Evolutionary conservation across 2,329 filamentous ascomycete genomes (phyloP).

Genomic region (Phialemonium atrogriseum): DNA sequence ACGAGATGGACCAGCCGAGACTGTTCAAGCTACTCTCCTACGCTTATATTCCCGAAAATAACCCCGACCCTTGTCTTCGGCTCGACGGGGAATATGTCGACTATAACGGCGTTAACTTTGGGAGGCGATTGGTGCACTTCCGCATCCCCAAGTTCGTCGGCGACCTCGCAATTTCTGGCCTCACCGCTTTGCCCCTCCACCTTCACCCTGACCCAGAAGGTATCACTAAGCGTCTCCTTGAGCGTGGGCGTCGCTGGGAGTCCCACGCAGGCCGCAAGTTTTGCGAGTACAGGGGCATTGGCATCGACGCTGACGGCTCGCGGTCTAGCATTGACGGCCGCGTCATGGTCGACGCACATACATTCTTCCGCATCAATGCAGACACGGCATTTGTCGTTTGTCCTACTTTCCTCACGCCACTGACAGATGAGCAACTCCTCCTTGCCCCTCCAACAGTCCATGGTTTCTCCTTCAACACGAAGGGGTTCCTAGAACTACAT

Average conservation of each 20-base stretch:
- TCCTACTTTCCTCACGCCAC: conserved; percentile 9
- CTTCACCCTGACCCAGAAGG: conserved; percentile 16
- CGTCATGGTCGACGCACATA: conserved; percentile 27
- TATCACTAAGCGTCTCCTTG: conserved; percentile 14
- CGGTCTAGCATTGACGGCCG: conserved; percentile 20
- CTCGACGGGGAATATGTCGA: conserved; percentile 20
- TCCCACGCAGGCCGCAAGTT: conserved; percentile 22
- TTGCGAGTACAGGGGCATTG: conserved; percentile 23
- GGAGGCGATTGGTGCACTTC: conserved; percentile 14
- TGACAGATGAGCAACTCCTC: conserved; percentile 19
- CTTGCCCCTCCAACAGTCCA: conserved; percentile 18
- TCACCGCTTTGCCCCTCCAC: conserved; percentile 20
- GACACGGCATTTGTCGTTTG: conserved; percentile 15
- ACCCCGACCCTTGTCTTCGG: conserved; percentile 13
- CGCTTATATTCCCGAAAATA: conserved; percentile 12
- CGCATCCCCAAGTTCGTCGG: conserved; percentile 19
- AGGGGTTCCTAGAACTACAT: conserved; percentile 22
- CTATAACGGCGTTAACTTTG: conserved; percentile 25
- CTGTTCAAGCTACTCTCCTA: too few relatives aligned
- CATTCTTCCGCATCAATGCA: conserved; percentile 20
- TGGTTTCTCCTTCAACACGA: conserved; percentile 21
- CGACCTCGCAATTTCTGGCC: conserved; percentile 16
- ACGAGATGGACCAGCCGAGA: conserved; percentile 16
- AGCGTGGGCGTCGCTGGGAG: conserved; percentile 25
- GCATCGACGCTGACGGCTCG: conserved; percentile 9